Evolutionary conservation across 2,329 filamentous ascomycete species (phyloP), one percentile per base, ranked within the genome.

Genomic region (Sarocladium kiliense): DNA sequence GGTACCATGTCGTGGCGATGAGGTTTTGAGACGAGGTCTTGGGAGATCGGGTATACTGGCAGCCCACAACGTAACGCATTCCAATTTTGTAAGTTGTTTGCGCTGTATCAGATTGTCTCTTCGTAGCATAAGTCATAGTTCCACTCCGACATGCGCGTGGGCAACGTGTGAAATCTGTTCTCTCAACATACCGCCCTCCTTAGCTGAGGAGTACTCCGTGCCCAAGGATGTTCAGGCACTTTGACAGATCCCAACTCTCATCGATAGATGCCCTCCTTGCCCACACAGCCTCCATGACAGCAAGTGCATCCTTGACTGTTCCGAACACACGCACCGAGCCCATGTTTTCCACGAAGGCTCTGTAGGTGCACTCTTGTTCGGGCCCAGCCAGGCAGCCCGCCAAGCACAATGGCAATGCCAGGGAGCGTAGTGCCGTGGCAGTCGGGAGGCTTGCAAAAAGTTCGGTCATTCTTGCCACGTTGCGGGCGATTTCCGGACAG

Each of bases 201-300:
- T 27, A 51, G 26, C 18, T 51, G 27, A 74, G 53, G 55, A 74
- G 66, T 60, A 73, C 67, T 55, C 68, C 65, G 56, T 74, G 67
- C 25, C 72, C 72, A 16, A 74, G 60, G 41, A 71, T 62, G 54
- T 70, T 72, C 55, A 78, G 63, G 57, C 74, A 78, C 54, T 68
- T 71, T 14, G 67, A 67, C 42, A 77, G 58, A 54, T 77, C 75
- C 75, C 74, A 78, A 19, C 63, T 68, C 59, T 72, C 71, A 54
- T 75, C 73, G 10, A 72, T 69, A 54, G 68, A 59, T 10, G 67
- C 68, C 9, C 73, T 63, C 25, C 62, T 62, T 2, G 68, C 65
- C 77, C 77, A 80, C 1, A 78, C 74, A 27, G 64, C 67, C 61
- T 78, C 74, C 73, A 78, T 75, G 21, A 78, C 68, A 14, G 67